Conservation (phyloP, 2,329 filamentous ascomycete genomes). For the Trichoderma lentiforme region DNA sequence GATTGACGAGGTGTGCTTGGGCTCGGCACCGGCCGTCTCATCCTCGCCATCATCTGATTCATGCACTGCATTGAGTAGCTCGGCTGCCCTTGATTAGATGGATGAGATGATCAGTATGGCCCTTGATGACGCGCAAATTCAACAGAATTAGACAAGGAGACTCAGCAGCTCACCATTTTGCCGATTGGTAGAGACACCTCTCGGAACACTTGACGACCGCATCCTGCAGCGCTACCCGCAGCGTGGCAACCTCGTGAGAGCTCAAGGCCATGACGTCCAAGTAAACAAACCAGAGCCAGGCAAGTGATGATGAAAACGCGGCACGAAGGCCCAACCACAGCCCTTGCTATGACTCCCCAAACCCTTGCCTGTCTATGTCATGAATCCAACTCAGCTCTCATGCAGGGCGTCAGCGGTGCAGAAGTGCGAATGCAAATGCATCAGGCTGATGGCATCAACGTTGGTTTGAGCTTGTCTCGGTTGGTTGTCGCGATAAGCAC, state of each 20-base stretch:
- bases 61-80: conserved; percentile 82
- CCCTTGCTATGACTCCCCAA: not conserved
- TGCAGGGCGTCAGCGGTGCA: not conserved
- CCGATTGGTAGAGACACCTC: conserved; percentile 89
- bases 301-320: not conserved
- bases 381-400: not conserved
- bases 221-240: conserved; percentile 74
- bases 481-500: conserved; percentile 5
- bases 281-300: not conserved
- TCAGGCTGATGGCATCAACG: not conserved
- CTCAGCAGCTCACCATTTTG: conserved; percentile 73
- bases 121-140: not conserved
- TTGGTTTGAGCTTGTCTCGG: not conserved
- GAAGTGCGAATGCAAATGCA: not conserved
- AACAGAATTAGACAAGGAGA: not conserved
- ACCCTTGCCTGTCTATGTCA: not conserved
- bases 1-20: conserved; percentile 44
- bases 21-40: conserved; percentile 29
- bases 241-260: conserved; percentile 56
- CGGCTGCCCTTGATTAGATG: conserved; percentile 69
- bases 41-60: conserved; percentile 57
- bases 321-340: not conserved
- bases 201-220: conserved; percentile 90
- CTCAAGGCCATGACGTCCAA: conserved; percentile 49
- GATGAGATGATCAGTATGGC: conserved; percentile 6